Evolutionary conservation across 2,329 filamentous ascomycete species (phyloP).

Genomic region (Fusarium torulosum): DNA sequence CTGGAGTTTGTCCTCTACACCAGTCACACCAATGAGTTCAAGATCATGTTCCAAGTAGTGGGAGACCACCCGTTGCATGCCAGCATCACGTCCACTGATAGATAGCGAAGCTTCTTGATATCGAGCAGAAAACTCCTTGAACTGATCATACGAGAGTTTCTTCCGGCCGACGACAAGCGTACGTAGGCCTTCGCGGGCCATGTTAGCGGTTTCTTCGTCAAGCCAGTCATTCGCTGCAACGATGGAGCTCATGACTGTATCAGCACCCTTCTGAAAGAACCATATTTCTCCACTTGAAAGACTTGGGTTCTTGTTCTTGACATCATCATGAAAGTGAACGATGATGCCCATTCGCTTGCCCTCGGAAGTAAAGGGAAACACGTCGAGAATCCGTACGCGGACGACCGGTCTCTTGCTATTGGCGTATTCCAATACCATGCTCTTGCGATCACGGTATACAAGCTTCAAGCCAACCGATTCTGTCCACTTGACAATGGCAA

Average conservation of each 20-base stretch:
- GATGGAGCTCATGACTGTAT: constrained; percentile 97
- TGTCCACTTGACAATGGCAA: constrained; percentile 96
- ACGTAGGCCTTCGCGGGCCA: constrained; percentile 95
- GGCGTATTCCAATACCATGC: constrained; percentile 84
- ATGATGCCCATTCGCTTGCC: constrained; percentile 99
- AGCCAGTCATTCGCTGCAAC: constrained; percentile 98
- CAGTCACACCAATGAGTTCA: constrained; percentile 95
- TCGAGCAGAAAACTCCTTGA: constrained; percentile 79
- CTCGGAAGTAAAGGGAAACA: constrained; percentile 98
- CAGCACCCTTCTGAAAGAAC: constrained; percentile 99
- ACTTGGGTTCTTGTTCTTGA: constrained; percentile 61
- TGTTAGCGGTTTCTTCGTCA: constrained; percentile 98
- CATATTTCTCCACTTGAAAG: constrained; percentile 83
- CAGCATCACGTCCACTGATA: constrained; percentile 82
- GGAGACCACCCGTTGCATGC: constrained; percentile 83
- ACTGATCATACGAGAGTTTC: constrained; percentile 81
- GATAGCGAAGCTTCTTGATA: constrained; percentile 85
- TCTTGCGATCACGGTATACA: constrained; percentile 85
- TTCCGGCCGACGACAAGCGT: constrained; percentile 97
- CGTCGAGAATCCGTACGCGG: constrained; percentile 87
- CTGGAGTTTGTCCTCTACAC: constrained; percentile 97
- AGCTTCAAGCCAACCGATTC: constrained; percentile 91
- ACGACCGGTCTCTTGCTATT: constrained; percentile 81
- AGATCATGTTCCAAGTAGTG: constrained; percentile 88
- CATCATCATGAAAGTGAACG: constrained; percentile 80